Evolutionary conservation across 1,284 basidiomycete genomes (phyloP).

Genomic region (Ceratobasidium sp.): DNA sequence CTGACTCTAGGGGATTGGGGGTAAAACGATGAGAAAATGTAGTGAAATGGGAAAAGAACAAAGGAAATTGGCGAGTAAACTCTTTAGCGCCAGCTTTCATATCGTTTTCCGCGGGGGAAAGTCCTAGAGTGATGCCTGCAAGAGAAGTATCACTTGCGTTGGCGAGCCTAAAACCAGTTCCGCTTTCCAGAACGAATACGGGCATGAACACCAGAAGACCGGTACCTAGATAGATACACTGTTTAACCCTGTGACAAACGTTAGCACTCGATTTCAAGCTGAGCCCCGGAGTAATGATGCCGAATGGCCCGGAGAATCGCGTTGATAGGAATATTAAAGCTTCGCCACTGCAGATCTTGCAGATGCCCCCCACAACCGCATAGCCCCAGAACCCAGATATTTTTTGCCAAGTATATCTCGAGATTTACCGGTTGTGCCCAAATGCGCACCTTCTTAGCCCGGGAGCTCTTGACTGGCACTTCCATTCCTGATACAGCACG

Average conservation of each 20-base stretch:
- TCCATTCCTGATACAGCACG: too few relatives aligned
- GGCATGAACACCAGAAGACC: background rate
- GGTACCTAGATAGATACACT: background rate
- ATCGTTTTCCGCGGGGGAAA: too few relatives aligned
- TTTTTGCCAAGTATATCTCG: too few relatives aligned
- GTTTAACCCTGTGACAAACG: background rate
- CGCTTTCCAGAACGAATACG: slow-evolving; percentile 1
- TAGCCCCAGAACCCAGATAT: background rate
- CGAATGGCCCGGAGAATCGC: background rate
- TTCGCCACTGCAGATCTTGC: background rate
- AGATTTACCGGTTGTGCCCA: too few relatives aligned
- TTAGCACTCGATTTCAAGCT: background rate
- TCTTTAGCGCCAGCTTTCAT: too few relatives aligned
- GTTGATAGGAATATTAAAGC: background rate
- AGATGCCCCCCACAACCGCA: background rate
- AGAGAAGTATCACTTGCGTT: background rate
- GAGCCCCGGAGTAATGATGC: background rate
- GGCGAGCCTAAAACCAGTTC: background rate
- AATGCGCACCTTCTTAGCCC: too few relatives aligned
- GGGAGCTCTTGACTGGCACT: too few relatives aligned
- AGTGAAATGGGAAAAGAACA: too few relatives aligned
- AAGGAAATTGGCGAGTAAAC: too few relatives aligned
- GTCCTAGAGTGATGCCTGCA: background rate
- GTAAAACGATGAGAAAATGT: too few relatives aligned
- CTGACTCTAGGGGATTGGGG: too few relatives aligned